Evolutionary conservation across 2,329 filamentous ascomycete species (phyloP).

Genomic region (Phialophora tarda): DNA sequence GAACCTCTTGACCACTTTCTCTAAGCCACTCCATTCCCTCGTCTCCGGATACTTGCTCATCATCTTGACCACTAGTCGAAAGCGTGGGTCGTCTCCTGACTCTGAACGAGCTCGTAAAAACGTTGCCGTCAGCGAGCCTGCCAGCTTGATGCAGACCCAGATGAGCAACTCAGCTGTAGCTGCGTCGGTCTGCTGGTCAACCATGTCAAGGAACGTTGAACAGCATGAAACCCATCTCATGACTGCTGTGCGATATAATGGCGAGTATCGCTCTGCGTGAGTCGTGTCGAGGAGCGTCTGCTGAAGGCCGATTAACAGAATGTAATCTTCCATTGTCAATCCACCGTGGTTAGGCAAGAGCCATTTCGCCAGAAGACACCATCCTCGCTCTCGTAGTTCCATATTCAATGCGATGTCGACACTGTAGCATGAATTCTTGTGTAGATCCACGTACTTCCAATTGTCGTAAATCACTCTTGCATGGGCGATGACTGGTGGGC

Average conservation of each 20-base stretch:
- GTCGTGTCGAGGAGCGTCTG: not conserved
- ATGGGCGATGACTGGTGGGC: not conserved
- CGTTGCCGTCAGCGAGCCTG: not conserved
- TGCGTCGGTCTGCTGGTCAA: not conserved
- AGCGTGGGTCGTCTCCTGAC: not conserved
- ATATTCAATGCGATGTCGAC: not conserved
- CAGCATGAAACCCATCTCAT: not conserved
- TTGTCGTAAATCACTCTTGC: not conserved
- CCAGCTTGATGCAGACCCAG: constrained; percentile 1
- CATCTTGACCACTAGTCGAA: not conserved
- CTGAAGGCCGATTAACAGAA: not conserved
- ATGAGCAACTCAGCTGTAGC: not conserved
- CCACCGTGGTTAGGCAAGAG: not conserved
- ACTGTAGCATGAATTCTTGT: not conserved
- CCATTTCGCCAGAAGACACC: not conserved
- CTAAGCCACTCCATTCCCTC: not conserved
- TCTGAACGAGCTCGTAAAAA: not conserved
- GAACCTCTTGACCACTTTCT: not conserved
- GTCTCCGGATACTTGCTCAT: not conserved
- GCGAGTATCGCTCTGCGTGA: not conserved
- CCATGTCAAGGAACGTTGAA: not conserved
- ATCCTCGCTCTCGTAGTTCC: not conserved
- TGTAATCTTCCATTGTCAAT: not conserved
- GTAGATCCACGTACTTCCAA: not conserved
- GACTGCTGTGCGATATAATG: not conserved